These are phyloP conservation scores for Aristolochia fimbriata DNA, from an alignment of 164 flowering plant species.

Conservation along the genomic window DNA sequence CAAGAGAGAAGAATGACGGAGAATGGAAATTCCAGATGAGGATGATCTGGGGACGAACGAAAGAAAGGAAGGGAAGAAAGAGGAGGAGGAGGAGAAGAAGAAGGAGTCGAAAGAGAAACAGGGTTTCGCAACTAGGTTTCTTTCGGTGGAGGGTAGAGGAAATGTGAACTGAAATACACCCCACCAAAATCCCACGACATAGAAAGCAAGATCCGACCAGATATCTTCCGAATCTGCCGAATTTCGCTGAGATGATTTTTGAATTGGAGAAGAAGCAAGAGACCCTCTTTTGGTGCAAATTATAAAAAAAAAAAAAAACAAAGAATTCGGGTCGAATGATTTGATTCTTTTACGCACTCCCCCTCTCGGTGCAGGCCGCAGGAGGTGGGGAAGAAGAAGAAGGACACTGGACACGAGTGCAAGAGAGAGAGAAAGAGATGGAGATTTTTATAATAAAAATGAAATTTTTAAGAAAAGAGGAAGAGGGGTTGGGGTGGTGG, in stretches of 20 bases:
- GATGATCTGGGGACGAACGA: background rate
- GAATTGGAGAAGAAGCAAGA: slow-evolving; percentile 38
- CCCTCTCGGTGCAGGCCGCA: too few species aligned
- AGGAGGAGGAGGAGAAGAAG: too few species aligned
- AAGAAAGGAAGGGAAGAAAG: too few species aligned
- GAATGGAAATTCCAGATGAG: background rate
- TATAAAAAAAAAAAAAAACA: too few species aligned
- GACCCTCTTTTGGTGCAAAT: slow-evolving; percentile 1
- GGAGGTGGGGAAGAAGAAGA: too few species aligned
- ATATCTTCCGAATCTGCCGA: slow-evolving; percentile 34
- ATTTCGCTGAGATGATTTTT: slow-evolving; percentile 26
- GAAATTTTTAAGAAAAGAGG: background rate
- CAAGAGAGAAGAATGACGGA: background rate
- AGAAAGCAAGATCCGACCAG: slow-evolving; percentile 60
- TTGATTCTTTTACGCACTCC: too few species aligned
- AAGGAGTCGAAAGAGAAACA: too few species aligned
- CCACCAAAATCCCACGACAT: slow-evolving; percentile 35
- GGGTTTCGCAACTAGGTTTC: background rate
- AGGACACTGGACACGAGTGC: too few species aligned
- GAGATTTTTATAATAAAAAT: too few species aligned
- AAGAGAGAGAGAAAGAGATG: too few species aligned
- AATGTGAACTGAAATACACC: slow-evolving; percentile 23
- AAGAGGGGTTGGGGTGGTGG: background rate
- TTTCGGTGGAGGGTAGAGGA: slow-evolving; percentile 17
- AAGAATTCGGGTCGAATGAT: too few species aligned